These are phyloP conservation scores for Trametes sanguinea DNA, from an alignment of 768 basidiomycete genomes.

Conservation along the genomic window DNA sequence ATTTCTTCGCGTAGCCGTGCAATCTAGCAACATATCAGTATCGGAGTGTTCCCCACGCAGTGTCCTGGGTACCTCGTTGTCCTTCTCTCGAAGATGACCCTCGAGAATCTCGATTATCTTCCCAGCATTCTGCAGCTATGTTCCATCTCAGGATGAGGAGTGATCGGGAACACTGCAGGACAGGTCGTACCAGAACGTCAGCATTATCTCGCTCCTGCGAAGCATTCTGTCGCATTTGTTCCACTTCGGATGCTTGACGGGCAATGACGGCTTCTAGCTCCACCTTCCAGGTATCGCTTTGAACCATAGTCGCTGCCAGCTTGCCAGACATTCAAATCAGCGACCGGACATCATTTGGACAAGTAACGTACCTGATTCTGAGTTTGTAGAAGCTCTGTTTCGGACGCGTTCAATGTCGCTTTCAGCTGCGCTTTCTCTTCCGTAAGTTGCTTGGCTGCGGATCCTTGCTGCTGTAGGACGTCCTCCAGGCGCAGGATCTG, in stretches of 20 bases:
- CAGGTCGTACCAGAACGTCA: not conserved
- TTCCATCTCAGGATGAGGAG: not conserved
- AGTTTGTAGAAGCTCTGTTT: not conserved
- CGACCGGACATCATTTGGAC: not conserved
- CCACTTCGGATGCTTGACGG: conserved; percentile 2
- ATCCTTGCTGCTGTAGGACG: not conserved
- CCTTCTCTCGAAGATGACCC: not conserved
- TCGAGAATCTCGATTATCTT: conserved; percentile 16
- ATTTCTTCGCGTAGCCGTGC: not conserved
- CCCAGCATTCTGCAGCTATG: conserved; percentile 4
- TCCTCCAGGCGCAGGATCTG: not conserved
- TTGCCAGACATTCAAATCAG: not conserved
- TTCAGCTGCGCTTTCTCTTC: not conserved
- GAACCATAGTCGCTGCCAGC: conserved; percentile 3
- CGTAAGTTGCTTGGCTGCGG: not conserved
- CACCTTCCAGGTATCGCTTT: conserved; percentile 13
- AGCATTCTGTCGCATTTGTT: not conserved
- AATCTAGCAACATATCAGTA: conserved; percentile 1
- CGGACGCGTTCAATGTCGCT: not conserved
- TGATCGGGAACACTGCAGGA: not conserved
- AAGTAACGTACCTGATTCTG: not conserved
- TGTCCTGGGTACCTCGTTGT: not conserved
- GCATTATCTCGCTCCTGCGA: not conserved
- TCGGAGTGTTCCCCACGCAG: not conserved
- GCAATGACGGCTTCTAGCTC: conserved; percentile 1